Base-by-base conservation (phyloP, 345 rosid genomes). In the Brassica carinata region DNA sequence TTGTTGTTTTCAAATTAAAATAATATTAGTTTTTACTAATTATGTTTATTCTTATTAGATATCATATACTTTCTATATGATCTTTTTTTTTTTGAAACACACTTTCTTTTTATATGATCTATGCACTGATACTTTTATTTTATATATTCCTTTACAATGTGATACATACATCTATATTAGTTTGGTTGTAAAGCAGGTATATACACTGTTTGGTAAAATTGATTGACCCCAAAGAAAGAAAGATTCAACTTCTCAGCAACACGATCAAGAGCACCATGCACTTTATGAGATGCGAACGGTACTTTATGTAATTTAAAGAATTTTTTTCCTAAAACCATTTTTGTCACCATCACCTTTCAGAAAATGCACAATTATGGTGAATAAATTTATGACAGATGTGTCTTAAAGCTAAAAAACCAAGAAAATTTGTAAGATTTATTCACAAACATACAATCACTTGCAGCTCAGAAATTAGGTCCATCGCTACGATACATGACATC, bases 401-500 rank as follows among this genome's bases (percentile, higher is more conserved):
- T 40, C 48, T 40, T 40, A 2, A 40, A 19, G 48, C 48, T 40
- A 64, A 29, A 75, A 33, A 26, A 58, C 6, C 10, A 33, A 66
- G 11, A 80, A 43, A 43, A 69, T 31, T n/a, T 74, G 72, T 30
- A 72, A 31, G 34, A 68, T 71, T 0, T 71, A 26, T 62, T 63
- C 69, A 63, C 73, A 9, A 72, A 78, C 85, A 67, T 88, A 93
- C 96, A 96, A 82, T 93, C 97, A 84, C 99, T 96, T 69, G 93
- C 33, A 31, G 96, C 97, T 81, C 98, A 97, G 66, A 96, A 89
- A 86, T 90, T 97, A 76, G 94, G 98, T 71, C 96, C 93, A 83
- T 89, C 85, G 26, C 8, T 86, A 75, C 84, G 87, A 82, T 90
- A 93, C 97, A 95, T 84, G 73, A 86, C 84, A 73, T 89, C 62